Evolutionary conservation across 176 grass and related monocot species (phyloP).

Genomic region (Cocos nucifera): DNA sequence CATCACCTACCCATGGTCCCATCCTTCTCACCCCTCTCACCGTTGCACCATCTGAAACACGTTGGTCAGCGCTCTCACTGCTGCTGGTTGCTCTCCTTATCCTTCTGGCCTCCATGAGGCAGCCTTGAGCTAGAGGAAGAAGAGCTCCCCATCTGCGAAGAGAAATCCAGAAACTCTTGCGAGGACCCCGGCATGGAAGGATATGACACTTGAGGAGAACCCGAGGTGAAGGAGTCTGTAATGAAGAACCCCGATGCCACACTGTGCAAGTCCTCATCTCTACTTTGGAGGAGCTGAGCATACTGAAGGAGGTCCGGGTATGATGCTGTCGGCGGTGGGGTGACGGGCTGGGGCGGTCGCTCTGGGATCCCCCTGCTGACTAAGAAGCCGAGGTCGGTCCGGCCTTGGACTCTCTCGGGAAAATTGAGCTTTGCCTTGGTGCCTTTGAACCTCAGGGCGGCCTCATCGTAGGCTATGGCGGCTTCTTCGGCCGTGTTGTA

Average conservation of each 20-base stretch:
- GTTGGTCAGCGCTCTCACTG: too few species aligned
- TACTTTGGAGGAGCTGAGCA: slow-evolving; percentile 70
- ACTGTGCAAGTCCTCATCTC: slow-evolving; percentile 6
- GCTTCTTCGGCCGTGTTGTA: neutral
- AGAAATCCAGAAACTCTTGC: slow-evolving; percentile 48
- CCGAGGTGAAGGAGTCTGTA: neutral
- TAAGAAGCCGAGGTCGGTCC: neutral
- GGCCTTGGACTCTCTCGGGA: slow-evolving; percentile 6
- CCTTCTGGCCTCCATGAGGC: slow-evolving; percentile 22
- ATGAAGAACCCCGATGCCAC: neutral
- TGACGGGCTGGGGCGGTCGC: neutral
- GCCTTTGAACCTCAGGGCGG: slow-evolving; percentile 2
- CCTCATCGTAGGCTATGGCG: slow-evolving; percentile 5
- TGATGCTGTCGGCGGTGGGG: neutral
- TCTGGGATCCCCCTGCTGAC: neutral
- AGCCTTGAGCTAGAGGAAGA: slow-evolving; percentile 28
- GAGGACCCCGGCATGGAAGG: slow-evolving; percentile 14
- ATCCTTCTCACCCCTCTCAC: too few species aligned
- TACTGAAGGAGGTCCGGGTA: slow-evolving; percentile 54
- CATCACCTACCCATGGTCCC: too few species aligned
- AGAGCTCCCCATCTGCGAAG: slow-evolving; percentile 26
- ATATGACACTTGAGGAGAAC: neutral
- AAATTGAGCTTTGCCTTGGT: slow-evolving; percentile 8
- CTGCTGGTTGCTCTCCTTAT: slow-evolving; percentile 15
- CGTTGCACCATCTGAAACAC: too few species aligned